A percentile compares a stretch with the other conserved stretches of the same genome.
Conservation (phyloP, 108 stramenopile species). For the Fistulifera pelliculosa region DNA sequence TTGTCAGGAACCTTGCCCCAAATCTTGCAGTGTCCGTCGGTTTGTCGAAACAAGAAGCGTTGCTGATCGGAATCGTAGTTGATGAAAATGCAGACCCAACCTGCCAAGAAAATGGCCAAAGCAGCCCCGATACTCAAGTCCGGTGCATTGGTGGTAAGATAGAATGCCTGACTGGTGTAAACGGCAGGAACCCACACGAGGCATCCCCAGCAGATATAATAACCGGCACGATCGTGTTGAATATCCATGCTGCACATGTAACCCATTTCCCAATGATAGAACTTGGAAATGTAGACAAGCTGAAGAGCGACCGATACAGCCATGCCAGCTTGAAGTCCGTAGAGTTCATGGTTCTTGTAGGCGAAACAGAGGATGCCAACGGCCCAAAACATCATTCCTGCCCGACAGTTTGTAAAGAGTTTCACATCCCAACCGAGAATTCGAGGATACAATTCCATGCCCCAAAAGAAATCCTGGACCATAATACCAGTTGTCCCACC, state of each 20-base stretch:
- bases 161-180: conserved; percentile 86
- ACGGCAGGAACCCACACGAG: conserved; percentile 96
- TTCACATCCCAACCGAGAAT: conserved; percentile 94
- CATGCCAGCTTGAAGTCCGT: conserved; percentile 55
- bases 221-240: conserved; percentile 65
- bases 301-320: conserved; percentile 66
- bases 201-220: conserved; percentile 98
- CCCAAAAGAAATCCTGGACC: conserved; percentile 97
- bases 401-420: conserved; percentile 95
- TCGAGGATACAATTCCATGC: conserved; percentile 96
- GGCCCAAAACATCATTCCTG: conserved; percentile 98
- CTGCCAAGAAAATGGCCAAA: conserved; percentile 49
- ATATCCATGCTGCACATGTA: conserved; percentile 99
- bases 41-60: conserved; percentile 87
- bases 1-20: conserved; percentile 85
- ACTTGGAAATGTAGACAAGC: conserved; percentile 93
- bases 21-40: conserved; percentile 67
- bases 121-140: conserved; percentile 53
- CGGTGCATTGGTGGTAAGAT: conserved; percentile 75
- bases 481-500: conserved; percentile 73
- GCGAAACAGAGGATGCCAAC: conserved; percentile 45
- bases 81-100: conserved; percentile 62
- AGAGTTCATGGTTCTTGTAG: conserved; percentile 33
- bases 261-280: conserved; percentile 99
- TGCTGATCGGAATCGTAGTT: conserved; percentile 98